Conservation (phyloP, 2,329 filamentous ascomycete species). For the Arthrobotrys iridis region DNA sequence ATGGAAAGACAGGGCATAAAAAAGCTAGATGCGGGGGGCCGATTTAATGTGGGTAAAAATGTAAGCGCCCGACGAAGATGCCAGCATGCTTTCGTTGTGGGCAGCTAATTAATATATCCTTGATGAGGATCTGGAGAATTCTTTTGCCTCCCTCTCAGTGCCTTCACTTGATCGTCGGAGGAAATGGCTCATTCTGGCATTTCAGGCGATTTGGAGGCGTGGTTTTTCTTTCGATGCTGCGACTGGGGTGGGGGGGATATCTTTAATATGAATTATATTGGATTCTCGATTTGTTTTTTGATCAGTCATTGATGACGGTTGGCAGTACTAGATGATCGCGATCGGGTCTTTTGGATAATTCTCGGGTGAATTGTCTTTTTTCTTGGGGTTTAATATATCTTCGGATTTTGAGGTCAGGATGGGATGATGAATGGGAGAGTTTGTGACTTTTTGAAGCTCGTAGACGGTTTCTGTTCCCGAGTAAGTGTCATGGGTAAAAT, state of each 20-base stretch:
- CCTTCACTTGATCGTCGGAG: too few relatives aligned
- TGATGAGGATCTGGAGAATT: not conserved
- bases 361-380: conserved; percentile 10
- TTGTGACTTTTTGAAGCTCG: not conserved
- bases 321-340: not conserved
- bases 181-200: conserved; percentile 8
- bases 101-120: not conserved
- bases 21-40: too few relatives aligned
- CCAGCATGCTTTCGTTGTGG: not conserved
- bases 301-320: not conserved
- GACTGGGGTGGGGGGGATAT: not conserved
- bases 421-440: too few relatives aligned
- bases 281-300: too few relatives aligned
- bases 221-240: not conserved
- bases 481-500: not conserved
- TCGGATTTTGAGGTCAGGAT: conserved; percentile 1
- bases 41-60: not conserved
- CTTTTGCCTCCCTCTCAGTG: too few relatives aligned
- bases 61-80: conserved; percentile 2
- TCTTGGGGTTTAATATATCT: not conserved
- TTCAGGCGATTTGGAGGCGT: not conserved
- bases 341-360: not conserved
- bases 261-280: conserved; percentile 7
- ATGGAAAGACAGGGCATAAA: too few relatives aligned
- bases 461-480: conserved; percentile 14